These are phyloP conservation scores for Hibiscus mutabilis DNA, from an alignment of 345 rosid species.

Conservation along the genomic window DNA sequence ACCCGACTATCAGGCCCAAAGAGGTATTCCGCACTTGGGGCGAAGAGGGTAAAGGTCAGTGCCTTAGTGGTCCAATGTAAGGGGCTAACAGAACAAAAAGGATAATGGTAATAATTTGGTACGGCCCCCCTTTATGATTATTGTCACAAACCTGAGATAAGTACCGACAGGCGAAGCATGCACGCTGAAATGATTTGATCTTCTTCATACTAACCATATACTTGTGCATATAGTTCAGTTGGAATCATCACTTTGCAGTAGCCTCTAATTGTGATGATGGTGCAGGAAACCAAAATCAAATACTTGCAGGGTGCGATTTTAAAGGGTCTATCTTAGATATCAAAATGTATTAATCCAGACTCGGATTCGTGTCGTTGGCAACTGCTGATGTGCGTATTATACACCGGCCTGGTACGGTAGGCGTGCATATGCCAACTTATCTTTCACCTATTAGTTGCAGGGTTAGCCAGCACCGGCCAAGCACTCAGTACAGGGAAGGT, in stretches of 20 bases:
- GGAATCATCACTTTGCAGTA: neutral
- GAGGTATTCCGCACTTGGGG: too few relatives aligned
- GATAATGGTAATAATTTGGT: neutral
- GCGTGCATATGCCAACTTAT: neutral
- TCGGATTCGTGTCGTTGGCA: neutral
- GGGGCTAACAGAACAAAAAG: neutral
- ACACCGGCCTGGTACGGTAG: neutral
- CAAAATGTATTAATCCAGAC: neutral
- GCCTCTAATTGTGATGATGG: neutral
- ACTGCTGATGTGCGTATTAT: neutral
- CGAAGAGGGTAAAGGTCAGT: neutral
- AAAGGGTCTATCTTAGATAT: neutral
- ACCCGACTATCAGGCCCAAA: too few relatives aligned
- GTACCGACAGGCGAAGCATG: neutral
- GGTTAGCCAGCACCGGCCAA: slow-evolving; percentile 40
- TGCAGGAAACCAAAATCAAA: neutral
- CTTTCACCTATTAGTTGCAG: neutral
- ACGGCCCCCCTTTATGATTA: neutral
- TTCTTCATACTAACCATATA: neutral
- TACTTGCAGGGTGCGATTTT: neutral
- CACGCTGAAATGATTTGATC: neutral
- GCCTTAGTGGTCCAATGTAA: neutral
- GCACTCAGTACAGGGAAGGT: slow-evolving; percentile 61
- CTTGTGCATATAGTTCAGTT: neutral
- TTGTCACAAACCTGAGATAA: neutral